These are phyloP conservation scores for Heritiera littoralis DNA, from an alignment of 345 rosid genomes.

Conservation along the genomic window DNA sequence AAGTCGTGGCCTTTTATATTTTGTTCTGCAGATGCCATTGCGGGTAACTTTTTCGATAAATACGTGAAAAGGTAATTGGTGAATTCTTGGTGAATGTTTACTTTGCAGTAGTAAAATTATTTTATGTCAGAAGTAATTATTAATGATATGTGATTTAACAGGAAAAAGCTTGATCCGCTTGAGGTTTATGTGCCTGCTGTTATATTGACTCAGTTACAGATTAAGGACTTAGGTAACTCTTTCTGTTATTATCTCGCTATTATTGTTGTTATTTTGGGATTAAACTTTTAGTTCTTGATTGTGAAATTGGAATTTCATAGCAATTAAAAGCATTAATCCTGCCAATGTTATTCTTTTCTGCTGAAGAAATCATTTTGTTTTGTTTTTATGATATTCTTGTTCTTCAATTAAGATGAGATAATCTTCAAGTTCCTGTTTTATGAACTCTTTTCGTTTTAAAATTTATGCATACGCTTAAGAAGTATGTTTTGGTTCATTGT, in stretches of 20 bases:
- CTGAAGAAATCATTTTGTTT: background rate
- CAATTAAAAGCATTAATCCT: background rate
- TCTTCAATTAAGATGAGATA: too few relatives aligned
- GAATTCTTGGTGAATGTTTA: background rate
- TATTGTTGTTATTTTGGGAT: background rate
- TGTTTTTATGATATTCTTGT: too few relatives aligned
- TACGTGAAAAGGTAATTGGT: constrained; percentile 69
- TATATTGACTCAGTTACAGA: constrained; percentile 66
- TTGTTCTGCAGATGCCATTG: constrained; percentile 54
- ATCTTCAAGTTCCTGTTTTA: too few relatives aligned
- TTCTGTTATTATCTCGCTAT: background rate
- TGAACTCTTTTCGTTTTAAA: too few relatives aligned
- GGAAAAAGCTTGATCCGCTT: constrained; percentile 87
- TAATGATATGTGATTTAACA: constrained; percentile 28
- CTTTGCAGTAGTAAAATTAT: background rate
- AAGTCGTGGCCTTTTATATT: background rate
- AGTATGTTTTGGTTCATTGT: background rate
- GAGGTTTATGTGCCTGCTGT: constrained; percentile 80
- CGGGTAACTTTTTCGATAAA: constrained; percentile 51
- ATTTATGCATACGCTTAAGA: background rate
- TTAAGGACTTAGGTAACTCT: constrained; percentile 66
- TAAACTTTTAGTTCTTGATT: background rate
- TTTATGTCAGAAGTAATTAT: background rate
- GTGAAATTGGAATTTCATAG: background rate
- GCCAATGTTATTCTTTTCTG: background rate